Conservation (phyloP, 2,329 filamentous ascomycete species). For the Fusarium algeriense region DNA sequence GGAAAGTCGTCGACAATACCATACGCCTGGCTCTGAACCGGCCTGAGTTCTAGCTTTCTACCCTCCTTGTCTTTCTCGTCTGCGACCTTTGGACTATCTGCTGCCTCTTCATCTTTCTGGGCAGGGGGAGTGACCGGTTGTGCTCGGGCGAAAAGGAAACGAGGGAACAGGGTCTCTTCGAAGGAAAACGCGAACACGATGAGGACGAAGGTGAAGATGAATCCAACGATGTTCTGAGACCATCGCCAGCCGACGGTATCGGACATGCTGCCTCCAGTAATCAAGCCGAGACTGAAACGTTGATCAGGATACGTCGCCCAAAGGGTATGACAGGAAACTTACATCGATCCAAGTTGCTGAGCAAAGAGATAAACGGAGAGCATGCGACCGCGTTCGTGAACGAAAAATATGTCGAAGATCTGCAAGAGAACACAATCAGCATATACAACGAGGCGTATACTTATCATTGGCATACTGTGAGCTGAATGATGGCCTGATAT, state of each 20-base stretch:
- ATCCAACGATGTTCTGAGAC: background rate
- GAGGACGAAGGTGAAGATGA: background rate
- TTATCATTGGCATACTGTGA: background rate
- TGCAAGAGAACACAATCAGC: fast-evolving
- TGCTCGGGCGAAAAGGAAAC: background rate
- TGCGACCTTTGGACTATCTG: too few relatives aligned
- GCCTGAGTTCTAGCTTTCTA: background rate
- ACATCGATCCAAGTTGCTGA: background rate
- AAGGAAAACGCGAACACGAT: background rate
- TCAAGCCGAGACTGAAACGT: fast-evolving
- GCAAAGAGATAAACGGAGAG: background rate
- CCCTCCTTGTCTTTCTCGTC: fast-evolving
- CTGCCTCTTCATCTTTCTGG: background rate
- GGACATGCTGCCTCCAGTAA: background rate
- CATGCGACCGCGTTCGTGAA: background rate
- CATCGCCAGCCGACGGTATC: background rate
- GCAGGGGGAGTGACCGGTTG: fast-evolving
- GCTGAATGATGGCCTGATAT: background rate
- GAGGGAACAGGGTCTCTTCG: background rate
- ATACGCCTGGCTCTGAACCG: background rate
- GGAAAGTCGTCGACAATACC: background rate
- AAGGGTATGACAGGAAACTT: too few relatives aligned
- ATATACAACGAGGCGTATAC: too few relatives aligned
- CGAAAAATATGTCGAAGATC: background rate
- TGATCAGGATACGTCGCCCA: fast-evolving